Evolutionary conservation across 2,329 filamentous ascomycete genomes (phyloP), one percentile per base, ranked within the genome.

Genomic region (Botrytis pseudocinerea): DNA sequence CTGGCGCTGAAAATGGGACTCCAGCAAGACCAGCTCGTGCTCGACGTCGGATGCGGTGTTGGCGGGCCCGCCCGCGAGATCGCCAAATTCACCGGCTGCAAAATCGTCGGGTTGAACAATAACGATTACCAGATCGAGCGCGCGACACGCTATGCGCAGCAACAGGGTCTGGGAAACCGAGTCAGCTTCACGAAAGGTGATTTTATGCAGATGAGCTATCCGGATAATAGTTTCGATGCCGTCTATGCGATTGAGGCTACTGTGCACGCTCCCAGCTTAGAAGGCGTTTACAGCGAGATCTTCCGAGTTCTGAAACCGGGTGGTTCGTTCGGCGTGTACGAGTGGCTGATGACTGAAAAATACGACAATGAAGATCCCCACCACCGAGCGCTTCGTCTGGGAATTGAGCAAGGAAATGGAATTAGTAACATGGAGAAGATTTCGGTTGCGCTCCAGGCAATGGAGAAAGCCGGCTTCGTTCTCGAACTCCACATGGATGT

Each of bases 341-440:
- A 99, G 84, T 98, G 96, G 95, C 87, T 98, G 80, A 98, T 99
- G 96, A 98, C 95, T 12, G 95, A 98, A 76, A 86, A 91, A 35
- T 98, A 97, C 84, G 92, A 98, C 85, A 95, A 97, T 82, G 87
- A 92, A 75, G 94, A 98, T 87, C 83, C 93, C 0, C 87, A 90
- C 79, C 95, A 98, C 85, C 92, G 94, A 77, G 90, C 93, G 82
- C 96, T 98, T 81, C 93, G 95, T 76, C 90, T 98, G 28, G 95
- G 92, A 76, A 98, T 99, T 77, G 96, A 99, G 86, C 91, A 94
- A 82, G 96, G 96, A 79, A 92, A 98, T 81, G 95, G 96, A 78
- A 98, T 99, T 82, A 94, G 93, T 80, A 97, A 98, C 86, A 98
- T 98, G 95, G 93, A 96, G 83, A 93, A 89, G 82, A 87, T 97